Percentiles rank a stretch among this genome's conserved stretches.
These are phyloP conservation scores for Aspergillus ustus DNA, from an alignment of 2,329 filamentous ascomycete species.

Conservation along the genomic window DNA sequence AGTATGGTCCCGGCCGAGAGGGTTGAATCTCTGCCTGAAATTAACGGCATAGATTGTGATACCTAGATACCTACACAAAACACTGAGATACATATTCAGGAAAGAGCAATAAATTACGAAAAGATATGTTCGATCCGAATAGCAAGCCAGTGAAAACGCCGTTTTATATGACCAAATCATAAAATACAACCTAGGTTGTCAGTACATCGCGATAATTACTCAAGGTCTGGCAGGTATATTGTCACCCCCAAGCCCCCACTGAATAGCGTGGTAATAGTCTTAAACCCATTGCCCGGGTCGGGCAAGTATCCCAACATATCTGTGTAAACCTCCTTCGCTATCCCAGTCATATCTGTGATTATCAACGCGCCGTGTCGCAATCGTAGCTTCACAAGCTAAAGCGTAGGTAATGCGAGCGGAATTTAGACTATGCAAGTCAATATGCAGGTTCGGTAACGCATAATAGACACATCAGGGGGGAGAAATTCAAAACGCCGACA, in stretches of 20 bases:
- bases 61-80: neutral
- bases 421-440: neutral
- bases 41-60: neutral
- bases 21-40: neutral
- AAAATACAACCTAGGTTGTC: neutral
- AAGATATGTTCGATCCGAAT: neutral
- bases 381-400: neutral
- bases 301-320: neutral
- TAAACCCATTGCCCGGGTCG: neutral
- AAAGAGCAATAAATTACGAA: neutral
- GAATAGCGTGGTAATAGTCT: neutral
- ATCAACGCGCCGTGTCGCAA: neutral
- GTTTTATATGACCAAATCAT: neutral
- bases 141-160: neutral
- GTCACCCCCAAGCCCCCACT: constrained; percentile 5
- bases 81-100: neutral
- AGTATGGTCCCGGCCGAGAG: too few relatives aligned
- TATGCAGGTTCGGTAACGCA: neutral
- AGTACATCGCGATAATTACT: neutral
- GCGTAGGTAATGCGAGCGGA: neutral
- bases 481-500: neutral
- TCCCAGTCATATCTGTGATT: neutral
- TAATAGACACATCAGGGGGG: neutral
- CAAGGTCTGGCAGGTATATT: neutral
- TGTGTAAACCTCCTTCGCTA: neutral